Conservation (phyloP, 257 asterid genomes). For the Voacanga thouarsii region DNA sequence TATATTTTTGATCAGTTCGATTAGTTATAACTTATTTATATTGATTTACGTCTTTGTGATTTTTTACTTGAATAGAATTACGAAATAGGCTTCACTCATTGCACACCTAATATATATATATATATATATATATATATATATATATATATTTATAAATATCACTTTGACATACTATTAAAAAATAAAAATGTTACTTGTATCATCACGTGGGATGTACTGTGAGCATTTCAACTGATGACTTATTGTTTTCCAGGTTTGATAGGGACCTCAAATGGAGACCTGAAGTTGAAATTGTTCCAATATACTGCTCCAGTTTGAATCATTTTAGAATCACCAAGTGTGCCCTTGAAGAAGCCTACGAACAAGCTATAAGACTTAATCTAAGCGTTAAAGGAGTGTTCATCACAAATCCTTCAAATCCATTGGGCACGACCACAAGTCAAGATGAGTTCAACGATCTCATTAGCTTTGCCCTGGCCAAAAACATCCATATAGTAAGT, state of each 20-base stretch:
- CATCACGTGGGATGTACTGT: background rate
- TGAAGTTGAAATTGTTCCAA: conserved; percentile 38
- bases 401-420: conserved; percentile 44
- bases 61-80: too few species aligned
- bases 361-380: conserved; percentile 18
- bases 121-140: too few species aligned
- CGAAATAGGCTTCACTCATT: too few species aligned
- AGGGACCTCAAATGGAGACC: conserved; percentile 47
- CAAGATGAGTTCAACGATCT: conserved; percentile 23
- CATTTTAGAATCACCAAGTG: conserved; percentile 28
- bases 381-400: conserved; percentile 29
- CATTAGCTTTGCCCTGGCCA: conserved; percentile 23
- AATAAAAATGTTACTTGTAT: too few species aligned
- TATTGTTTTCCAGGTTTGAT: conserved; percentile 28
- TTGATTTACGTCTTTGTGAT: too few species aligned
- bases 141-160: background rate
- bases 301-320: conserved; percentile 31
- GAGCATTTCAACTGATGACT: too few species aligned
- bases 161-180: too few species aligned
- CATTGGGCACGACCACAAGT: conserved; percentile 31
- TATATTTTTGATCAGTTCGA: too few species aligned
- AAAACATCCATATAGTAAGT: conserved; percentile 35
- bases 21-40: too few species aligned
- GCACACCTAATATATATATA: too few species aligned
- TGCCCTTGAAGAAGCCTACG: conserved; percentile 37